Percentiles rank a stretch among this genome's conserved stretches.
These are phyloP conservation scores for Erysimum cheiranthoides DNA, from an alignment of 345 rosid genomes.

Conservation along the genomic window DNA sequence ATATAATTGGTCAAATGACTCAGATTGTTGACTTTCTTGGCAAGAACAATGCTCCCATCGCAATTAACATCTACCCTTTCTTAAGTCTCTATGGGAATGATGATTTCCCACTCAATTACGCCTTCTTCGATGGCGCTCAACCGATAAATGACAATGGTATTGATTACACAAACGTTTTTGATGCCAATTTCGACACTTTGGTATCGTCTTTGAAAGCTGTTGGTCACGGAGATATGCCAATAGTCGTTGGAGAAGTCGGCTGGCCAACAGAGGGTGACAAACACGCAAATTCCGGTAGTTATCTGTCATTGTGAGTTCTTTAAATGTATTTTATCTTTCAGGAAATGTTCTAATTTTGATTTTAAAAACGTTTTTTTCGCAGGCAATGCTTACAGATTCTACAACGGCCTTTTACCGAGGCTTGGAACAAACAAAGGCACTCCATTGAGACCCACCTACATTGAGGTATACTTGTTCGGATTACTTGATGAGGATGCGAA, in stretches of 20 bases:
- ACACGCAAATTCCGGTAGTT: constrained; percentile 52
- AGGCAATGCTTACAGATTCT: constrained; percentile 67
- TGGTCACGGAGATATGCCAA: constrained; percentile 65
- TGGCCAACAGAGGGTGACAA: constrained; percentile 46
- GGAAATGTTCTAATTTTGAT: background rate
- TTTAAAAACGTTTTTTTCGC: background rate
- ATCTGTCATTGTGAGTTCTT: background rate
- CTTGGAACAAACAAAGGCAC: constrained; percentile 70
- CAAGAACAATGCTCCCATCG: constrained; percentile 74
- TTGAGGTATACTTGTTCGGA: constrained; percentile 73
- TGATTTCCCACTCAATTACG: constrained; percentile 75
- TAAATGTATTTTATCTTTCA: background rate
- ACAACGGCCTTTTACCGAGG: constrained; percentile 71
- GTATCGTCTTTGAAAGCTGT: constrained; percentile 67
- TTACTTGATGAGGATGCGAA: constrained; percentile 48
- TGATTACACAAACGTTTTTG: constrained; percentile 76
- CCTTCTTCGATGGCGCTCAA: constrained; percentile 78
- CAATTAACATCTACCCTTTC: constrained; percentile 88
- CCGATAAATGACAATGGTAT: constrained; percentile 60
- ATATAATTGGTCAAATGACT: constrained; percentile 62
- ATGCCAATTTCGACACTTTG: constrained; percentile 86
- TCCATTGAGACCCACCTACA: constrained; percentile 68
- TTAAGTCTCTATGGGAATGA: constrained; percentile 78
- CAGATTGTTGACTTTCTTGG: constrained; percentile 68
- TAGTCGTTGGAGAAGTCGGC: constrained; percentile 27